phyloP scores from a whole-genome alignment of 306 rosid genomes.

The Vigna hirtella region DNA sequence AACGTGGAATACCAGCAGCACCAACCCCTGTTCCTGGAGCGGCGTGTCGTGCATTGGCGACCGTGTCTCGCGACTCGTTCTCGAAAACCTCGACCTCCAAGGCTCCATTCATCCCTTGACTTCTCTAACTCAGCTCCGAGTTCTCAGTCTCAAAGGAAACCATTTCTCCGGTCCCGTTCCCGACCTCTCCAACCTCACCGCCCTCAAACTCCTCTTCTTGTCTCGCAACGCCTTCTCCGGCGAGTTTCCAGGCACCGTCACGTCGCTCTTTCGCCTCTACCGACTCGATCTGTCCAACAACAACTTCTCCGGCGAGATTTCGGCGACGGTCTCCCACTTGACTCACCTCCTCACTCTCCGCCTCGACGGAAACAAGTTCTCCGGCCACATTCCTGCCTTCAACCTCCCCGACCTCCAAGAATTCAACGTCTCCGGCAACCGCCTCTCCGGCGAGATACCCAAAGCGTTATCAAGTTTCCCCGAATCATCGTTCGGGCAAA shows the following conservation, averaged over 20 bases:
- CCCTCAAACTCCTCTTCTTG: slow-evolving; percentile 75
- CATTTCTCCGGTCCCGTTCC: slow-evolving; percentile 74
- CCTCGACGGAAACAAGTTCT: slow-evolving; percentile 66
- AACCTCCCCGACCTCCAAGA: slow-evolving; percentile 68
- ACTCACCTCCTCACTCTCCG: slow-evolving; percentile 84
- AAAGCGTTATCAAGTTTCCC: slow-evolving; percentile 65
- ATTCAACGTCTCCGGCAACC: slow-evolving; percentile 77
- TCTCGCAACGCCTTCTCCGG: slow-evolving; percentile 76
- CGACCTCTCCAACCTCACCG: slow-evolving; percentile 66
- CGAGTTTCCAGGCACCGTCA: slow-evolving; percentile 55
- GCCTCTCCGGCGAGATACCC: slow-evolving; percentile 77
- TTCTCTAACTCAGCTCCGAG: slow-evolving; percentile 72
- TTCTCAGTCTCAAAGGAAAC: slow-evolving; percentile 83
- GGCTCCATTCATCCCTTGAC: slow-evolving; percentile 69
- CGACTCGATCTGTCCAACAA: slow-evolving; percentile 90
- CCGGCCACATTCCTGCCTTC: slow-evolving; percentile 64
- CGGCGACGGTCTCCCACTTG: slow-evolving; percentile 58
- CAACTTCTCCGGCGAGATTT: slow-evolving; percentile 75
- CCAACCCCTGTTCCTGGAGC: slow-evolving; percentile 66
- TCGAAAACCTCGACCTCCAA: slow-evolving; percentile 69
- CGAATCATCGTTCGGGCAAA: slow-evolving; percentile 61
- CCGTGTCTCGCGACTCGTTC: slow-evolving; percentile 80
- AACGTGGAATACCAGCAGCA: slow-evolving; percentile 65
- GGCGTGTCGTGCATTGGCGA: slow-evolving; percentile 68
- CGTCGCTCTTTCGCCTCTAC: slow-evolving; percentile 68